Evolutionary conservation across 108 stramenopile genomes (phyloP), one percentile per base, ranked within the genome.

Genomic region (Skeletonema grethae): DNA sequence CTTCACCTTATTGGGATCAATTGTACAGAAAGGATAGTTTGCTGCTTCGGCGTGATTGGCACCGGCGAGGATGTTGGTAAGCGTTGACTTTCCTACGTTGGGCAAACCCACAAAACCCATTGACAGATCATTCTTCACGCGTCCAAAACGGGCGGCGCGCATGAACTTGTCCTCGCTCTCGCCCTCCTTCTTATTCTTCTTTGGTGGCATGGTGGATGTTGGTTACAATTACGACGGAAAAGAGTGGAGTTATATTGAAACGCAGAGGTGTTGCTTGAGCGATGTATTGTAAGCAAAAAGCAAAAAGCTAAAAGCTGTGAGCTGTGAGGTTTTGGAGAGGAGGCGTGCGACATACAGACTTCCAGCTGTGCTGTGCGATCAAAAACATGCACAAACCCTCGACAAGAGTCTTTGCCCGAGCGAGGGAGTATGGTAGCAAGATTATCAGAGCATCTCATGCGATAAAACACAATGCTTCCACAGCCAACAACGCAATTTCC

Each of bases 1-100:
- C 63, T 91, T 91, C 22, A 96, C 95, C 64, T 97, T 96, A 77
- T 97, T 99, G 31, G 99, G 99, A 85, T 99, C 99, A 72, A 99
- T 99, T 57, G 98, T 99, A 80, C 97, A 98, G 84, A 97, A 98
- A 22, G 96, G 95, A 36, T 93, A 92, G 62, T 97, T 93, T 53
- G 92, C 92, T 28, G 94, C 93, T 82, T 94, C 93, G 20, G 93
- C 89, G 41, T 97, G 95, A 30, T 31, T 75, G 38, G 90, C 87
- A 65, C 94, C 91, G 31, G 92, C 88, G 28, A 97, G 80, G 24
- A 97, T 84, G 80, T 97, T 97, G 45, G 95, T 96, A 31, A 96
- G 77, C 31, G 90, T 82, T 12, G 87, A 88, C 80, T 99, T 99
- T 36, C 99, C 99, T 7, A 99, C 98, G 83, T 99, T 99, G 58